These are phyloP conservation scores for Hordeum pubiflorum DNA, from an alignment of 202 grass and related monocot species.

Conservation along the genomic window DNA sequence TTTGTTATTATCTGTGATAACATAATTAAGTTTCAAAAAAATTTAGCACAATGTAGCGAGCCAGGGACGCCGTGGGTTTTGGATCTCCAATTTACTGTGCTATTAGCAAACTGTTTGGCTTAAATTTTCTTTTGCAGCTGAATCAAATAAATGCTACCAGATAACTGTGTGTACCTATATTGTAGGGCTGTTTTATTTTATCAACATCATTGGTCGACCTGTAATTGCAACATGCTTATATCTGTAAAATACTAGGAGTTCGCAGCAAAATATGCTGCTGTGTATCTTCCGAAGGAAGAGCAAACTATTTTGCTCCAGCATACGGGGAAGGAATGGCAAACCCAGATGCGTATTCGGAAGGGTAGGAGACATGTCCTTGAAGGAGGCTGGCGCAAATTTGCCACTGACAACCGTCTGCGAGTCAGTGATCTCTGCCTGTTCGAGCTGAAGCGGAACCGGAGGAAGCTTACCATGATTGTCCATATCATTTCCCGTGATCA, in stretches of 20 bases:
- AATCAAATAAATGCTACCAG: not conserved
- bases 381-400: conserved; percentile 34
- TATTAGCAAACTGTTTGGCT: not conserved
- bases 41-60: not conserved
- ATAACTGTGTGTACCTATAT: not conserved
- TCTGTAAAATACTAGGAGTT: not conserved
- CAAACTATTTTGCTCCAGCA: not conserved
- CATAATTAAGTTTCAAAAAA: no score
- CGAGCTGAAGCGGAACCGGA: conserved; percentile 32
- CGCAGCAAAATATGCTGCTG: not conserved
- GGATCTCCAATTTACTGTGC: not conserved
- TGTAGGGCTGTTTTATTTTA: not conserved
- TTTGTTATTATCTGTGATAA: not conserved
- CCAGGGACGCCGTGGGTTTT: not conserved
- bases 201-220: not conserved
- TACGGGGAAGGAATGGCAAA: not conserved
- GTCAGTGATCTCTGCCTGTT: conserved; percentile 48
- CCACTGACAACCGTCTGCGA: conserved; percentile 34
- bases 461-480: conserved; percentile 27
- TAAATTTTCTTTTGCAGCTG: not conserved
- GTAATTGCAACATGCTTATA: not conserved
- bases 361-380: not conserved
- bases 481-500: conserved; percentile 24
- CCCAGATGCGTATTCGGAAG: not conserved
- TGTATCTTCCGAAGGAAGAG: not conserved